Evolutionary conservation across 257 asterid genomes (phyloP).

Genomic region (Apocynum venetum): DNA sequence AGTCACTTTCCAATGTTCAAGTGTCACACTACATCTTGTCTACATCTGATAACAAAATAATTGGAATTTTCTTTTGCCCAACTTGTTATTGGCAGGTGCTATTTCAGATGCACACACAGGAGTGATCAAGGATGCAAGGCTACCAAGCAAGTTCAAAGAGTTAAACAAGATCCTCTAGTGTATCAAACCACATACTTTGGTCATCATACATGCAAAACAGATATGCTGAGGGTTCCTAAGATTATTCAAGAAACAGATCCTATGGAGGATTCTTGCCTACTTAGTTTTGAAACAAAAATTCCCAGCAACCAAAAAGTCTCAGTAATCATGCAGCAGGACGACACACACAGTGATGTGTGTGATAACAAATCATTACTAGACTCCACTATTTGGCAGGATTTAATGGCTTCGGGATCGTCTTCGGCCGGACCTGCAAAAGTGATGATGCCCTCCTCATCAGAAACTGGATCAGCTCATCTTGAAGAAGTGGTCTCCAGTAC

Average conservation of each 20-base stretch:
- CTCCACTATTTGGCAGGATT: constrained; percentile 37
- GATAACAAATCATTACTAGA: constrained; percentile 27
- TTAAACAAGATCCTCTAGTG: constrained; percentile 21
- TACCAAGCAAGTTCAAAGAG: constrained; percentile 56
- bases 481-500: constrained; percentile 26
- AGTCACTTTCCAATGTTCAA: too few species aligned
- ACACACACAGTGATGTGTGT: constrained; percentile 22
- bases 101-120: constrained; percentile 72
- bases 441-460: background rate
- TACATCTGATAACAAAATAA: too few species aligned
- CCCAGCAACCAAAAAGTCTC: constrained; percentile 17
- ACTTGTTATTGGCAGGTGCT: constrained; percentile 43
- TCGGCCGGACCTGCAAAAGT: too few species aligned
- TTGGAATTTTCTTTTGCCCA: too few species aligned
- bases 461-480: constrained; percentile 9
- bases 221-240: background rate
- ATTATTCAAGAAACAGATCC: constrained; percentile 22
- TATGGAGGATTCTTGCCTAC: constrained; percentile 30
- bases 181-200: constrained; percentile 62
- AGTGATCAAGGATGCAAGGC: constrained; percentile 61
- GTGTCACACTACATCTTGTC: too few species aligned
- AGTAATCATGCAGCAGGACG: constrained; percentile 1
- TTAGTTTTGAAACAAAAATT: constrained; percentile 32
- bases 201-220: constrained; percentile 48
- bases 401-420: constrained; percentile 15